These are phyloP conservation scores for Pseudocercospora vitis DNA, from an alignment of 2,329 filamentous ascomycete genomes.

Conservation along the genomic window DNA sequence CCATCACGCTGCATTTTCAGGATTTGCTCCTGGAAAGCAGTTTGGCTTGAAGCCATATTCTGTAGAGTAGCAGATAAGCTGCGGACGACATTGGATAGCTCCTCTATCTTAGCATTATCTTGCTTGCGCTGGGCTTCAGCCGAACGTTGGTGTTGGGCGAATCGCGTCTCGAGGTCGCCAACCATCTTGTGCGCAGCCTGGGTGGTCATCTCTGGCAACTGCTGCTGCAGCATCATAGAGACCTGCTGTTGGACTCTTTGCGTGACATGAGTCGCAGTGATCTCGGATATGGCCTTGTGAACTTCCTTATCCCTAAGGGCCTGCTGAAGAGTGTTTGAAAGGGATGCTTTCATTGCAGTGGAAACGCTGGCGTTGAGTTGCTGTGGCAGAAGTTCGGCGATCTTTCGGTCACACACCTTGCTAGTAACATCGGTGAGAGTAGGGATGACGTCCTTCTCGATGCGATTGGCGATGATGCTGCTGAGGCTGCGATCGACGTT, in stretches of 20 bases:
- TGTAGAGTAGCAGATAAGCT: conserved; percentile 68
- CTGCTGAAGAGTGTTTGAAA: conserved; percentile 67
- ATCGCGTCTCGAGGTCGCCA: conserved; percentile 65
- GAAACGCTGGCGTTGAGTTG: conserved; percentile 67
- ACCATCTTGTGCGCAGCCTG: conserved; percentile 66
- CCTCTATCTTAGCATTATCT: conserved; percentile 67
- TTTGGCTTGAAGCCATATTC: conserved; percentile 67
- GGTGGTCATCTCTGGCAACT: conserved; percentile 33
- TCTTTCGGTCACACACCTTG: conserved; percentile 68
- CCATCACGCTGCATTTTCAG: conserved; percentile 45
- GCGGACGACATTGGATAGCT: conserved; percentile 66
- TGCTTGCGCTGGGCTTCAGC: conserved; percentile 53
- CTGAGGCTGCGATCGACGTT: conserved; percentile 75
- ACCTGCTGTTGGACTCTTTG: conserved; percentile 70
- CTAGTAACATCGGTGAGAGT: conserved; percentile 67
- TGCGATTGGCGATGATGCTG: conserved; percentile 73
- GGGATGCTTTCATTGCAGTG: conserved; percentile 67
- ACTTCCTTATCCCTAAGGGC: conserved; percentile 74
- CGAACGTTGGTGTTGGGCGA: conserved; percentile 53
- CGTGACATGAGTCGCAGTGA: conserved; percentile 66
- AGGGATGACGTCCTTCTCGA: conserved; percentile 74
- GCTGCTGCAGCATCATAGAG: conserved; percentile 56
- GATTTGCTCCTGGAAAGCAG: conserved; percentile 63
- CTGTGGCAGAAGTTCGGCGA: conserved; percentile 66
- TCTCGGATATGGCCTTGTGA: conserved; percentile 69